Conservation (phyloP, 1,284 basidiomycete genomes). For the Wallemia ichthyophaga region DNA sequence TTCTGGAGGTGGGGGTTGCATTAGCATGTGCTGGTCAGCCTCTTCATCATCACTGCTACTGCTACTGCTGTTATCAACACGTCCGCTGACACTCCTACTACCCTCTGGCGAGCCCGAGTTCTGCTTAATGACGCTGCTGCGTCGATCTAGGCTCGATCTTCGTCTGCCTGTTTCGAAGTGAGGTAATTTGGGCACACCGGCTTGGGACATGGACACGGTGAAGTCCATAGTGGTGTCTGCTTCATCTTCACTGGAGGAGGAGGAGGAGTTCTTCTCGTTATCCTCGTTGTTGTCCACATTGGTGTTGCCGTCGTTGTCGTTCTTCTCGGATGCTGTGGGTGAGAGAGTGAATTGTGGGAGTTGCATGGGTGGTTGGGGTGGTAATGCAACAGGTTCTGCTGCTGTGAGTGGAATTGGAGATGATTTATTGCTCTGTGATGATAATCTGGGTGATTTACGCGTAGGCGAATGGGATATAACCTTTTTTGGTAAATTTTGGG, state of each 20-base stretch:
- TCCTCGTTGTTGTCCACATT: not conserved
- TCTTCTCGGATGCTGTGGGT: not conserved
- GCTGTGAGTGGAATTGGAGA: no score
- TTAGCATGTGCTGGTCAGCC: not conserved
- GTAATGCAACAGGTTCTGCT: no score
- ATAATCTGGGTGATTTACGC: not conserved
- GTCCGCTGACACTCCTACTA: not conserved
- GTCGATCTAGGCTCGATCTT: not conserved
- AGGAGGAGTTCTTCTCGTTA: not conserved
- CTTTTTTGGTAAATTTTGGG: not conserved
- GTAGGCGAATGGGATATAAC: not conserved
- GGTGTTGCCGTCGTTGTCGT: not conserved
- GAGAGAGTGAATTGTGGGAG: not conserved
- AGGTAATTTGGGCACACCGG: not conserved
- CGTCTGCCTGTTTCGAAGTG: not conserved
- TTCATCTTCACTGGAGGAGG: not conserved
- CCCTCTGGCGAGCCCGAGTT: not conserved
- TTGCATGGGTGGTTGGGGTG: not conserved
- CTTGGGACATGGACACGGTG: not conserved
- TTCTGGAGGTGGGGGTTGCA: not conserved
- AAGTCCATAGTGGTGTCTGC: slow-evolving; percentile 1
- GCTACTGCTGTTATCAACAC: not conserved
- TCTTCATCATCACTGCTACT: not conserved
- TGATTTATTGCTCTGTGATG: not conserved
- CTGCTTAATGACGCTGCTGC: not conserved